Base-by-base conservation (phyloP, 1,139 yeast species). In the Pichia sp. region DNA sequence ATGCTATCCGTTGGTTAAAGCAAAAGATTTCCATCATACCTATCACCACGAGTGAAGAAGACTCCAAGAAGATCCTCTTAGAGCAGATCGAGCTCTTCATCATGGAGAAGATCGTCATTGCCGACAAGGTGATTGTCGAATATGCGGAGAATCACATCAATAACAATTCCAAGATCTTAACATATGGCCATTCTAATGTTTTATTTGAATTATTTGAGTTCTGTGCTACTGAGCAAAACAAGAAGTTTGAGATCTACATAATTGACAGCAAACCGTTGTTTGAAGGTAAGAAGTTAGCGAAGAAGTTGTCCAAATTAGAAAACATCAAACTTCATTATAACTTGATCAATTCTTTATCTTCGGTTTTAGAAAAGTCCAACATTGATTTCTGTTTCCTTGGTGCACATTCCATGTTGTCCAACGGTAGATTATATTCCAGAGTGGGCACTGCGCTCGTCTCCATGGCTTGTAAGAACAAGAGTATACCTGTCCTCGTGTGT, bases 391-490 rank as follows among this genome's bases (percentile, higher is more conserved):
- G 93, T 6, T 85, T 94, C 65, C 72, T 94, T 37, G 99, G 99
- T 11, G 99, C 99, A 0, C 98, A 93, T 65, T 95, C 98, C 33
- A 91, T 94, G 88, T 75, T 93, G 50, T 89, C 97, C 14, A 94
- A 94, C 63, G 99, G 99, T 1, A 81, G 91, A 64, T 75, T 94
- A 51, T 90, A 88, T 63, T 86, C 97, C 2, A 77, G 99, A 53
- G 97, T 90, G 17, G 99, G 99, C 17, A 85, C 97, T 15, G 97
- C 97, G 2, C 73, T 91, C 68, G 80, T 94, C 41, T 96, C 98
- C 10, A 87, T 91, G 87, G 81, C 88, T 71, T 90, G 96, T 35
- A 84, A 86, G 58, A 80, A 87, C 47, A 80, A 93, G 61, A 87
- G 90, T 59, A 87, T 93, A 46, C 98, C 99, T 0, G 97, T 93